phyloP scores from a whole-genome alignment of 1,139 yeast species.

The Saccharomycopsis phalli region DNA sequence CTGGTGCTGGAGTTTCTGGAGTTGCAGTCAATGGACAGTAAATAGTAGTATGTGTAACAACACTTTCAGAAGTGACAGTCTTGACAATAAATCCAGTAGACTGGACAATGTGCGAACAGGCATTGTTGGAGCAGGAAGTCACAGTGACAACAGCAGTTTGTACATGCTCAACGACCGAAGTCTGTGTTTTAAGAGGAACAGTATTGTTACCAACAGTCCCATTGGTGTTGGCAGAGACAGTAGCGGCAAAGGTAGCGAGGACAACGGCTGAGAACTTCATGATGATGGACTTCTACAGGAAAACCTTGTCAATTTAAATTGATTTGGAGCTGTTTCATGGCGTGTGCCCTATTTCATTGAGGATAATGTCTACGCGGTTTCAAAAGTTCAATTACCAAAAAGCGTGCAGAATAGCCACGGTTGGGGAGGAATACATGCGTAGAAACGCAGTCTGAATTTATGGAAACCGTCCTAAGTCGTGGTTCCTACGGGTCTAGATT shows the following conservation, averaged over 20 bases:
- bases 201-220: constrained; percentile 1
- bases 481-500: too few relatives aligned
- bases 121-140: constrained; percentile 23
- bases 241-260: neutral
- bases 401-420: too few relatives aligned
- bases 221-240: neutral
- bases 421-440: too few relatives aligned
- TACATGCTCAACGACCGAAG: constrained; percentile 10
- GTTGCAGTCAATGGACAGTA: constrained; percentile 17
- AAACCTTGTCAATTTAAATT: too few relatives aligned
- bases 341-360: too few relatives aligned
- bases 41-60: constrained; percentile 18
- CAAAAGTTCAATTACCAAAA: too few relatives aligned
- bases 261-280: neutral
- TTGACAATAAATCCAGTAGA: constrained; percentile 21
- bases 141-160: constrained; percentile 23
- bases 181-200: constrained; percentile 4
- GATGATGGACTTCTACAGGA: neutral
- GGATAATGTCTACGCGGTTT: too few relatives aligned
- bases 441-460: too few relatives aligned
- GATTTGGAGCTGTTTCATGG: too few relatives aligned
- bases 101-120: constrained; percentile 22
- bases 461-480: too few relatives aligned
- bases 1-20: constrained; percentile 4
- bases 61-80: constrained; percentile 9